Evolutionary conservation across 1,284 basidiomycete genomes (phyloP).

Genomic region (Ustilago sp.): DNA sequence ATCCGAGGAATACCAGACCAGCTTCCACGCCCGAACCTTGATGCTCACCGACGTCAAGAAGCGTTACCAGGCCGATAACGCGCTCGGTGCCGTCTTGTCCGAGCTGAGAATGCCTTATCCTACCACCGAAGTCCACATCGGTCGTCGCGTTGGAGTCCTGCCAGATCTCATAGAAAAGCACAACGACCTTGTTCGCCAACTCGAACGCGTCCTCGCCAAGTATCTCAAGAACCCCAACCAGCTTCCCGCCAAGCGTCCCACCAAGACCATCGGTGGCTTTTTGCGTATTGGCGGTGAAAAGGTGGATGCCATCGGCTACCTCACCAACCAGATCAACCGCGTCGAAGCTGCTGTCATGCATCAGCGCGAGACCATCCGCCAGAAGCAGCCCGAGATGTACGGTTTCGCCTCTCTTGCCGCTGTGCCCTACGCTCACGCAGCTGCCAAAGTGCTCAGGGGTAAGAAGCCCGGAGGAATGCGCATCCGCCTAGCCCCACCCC

Average conservation of each 20-base stretch:
- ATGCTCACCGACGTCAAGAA: slow-evolving; percentile 76
- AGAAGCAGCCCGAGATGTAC: slow-evolving; percentile 63
- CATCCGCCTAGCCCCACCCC: slow-evolving; percentile 61
- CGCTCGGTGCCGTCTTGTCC: slow-evolving; percentile 78
- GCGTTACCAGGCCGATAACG: slow-evolving; percentile 75
- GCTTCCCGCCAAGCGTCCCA: slow-evolving; percentile 80
- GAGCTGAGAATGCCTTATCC: slow-evolving; percentile 78
- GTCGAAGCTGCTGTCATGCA: slow-evolving; percentile 71
- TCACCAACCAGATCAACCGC: slow-evolving; percentile 59
- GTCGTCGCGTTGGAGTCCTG: slow-evolving; percentile 79
- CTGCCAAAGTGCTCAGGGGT: slow-evolving; percentile 53
- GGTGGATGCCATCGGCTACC: slow-evolving; percentile 69
- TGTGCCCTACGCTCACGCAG: slow-evolving; percentile 64
- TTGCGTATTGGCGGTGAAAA: slow-evolving; percentile 80
- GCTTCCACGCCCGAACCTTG: slow-evolving; percentile 76
- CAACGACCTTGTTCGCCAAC: slow-evolving; percentile 84
- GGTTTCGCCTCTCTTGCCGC: slow-evolving; percentile 67
- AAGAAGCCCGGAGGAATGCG: slow-evolving; percentile 56
- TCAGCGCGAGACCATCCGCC: slow-evolving; percentile 58
- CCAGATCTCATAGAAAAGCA: slow-evolving; percentile 85
- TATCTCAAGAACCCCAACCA: slow-evolving; percentile 82
- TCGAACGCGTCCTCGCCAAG: slow-evolving; percentile 84
- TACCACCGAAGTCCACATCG: slow-evolving; percentile 84
- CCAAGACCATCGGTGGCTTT: slow-evolving; percentile 78
- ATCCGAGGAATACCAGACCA: slow-evolving; percentile 63